A percentile compares a stretch with the other conserved stretches of the same genome.
phyloP scores from a whole-genome alignment of 1,284 basidiomycete genomes.

The Athelia sp. region DNA sequence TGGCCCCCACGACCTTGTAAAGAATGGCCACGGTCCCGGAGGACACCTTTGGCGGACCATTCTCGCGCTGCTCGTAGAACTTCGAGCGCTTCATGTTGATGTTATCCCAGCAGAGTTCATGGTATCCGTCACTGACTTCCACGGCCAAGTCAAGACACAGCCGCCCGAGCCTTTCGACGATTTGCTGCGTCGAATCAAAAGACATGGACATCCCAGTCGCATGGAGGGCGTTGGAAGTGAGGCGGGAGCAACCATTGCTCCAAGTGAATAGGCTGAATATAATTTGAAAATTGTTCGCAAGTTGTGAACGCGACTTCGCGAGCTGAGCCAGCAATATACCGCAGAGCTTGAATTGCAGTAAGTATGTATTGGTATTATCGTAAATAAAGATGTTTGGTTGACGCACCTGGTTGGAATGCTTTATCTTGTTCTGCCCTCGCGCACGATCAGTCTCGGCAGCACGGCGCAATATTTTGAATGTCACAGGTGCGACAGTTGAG shows the following conservation, averaged over 20 bases:
- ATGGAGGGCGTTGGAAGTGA: background rate
- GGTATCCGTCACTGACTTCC: background rate
- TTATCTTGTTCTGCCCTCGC: background rate
- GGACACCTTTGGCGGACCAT: conserved; percentile 19
- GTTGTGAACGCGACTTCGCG: background rate
- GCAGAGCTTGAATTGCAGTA: background rate
- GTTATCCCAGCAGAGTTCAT: conserved; percentile 13
- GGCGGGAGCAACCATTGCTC: background rate
- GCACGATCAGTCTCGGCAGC: background rate
- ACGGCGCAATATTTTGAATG: background rate
- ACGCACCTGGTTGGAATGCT: background rate
- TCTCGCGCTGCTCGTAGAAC: conserved; percentile 20
- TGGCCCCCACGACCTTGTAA: conserved; percentile 16
- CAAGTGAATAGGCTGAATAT: background rate
- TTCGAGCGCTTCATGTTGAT: conserved; percentile 25
- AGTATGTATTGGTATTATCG: background rate
- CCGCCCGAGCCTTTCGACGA: background rate
- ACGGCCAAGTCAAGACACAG: background rate
- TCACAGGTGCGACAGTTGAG: background rate
- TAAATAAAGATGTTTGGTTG: background rate
- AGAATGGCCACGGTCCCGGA: conserved; percentile 23
- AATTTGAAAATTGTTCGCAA: background rate
- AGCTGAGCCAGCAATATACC: background rate
- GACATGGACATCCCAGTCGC: background rate
- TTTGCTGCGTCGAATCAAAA: background rate